These are phyloP conservation scores for Amaranthus cruentus DNA, from an alignment of 148 eudicot species.

Conservation along the genomic window DNA sequence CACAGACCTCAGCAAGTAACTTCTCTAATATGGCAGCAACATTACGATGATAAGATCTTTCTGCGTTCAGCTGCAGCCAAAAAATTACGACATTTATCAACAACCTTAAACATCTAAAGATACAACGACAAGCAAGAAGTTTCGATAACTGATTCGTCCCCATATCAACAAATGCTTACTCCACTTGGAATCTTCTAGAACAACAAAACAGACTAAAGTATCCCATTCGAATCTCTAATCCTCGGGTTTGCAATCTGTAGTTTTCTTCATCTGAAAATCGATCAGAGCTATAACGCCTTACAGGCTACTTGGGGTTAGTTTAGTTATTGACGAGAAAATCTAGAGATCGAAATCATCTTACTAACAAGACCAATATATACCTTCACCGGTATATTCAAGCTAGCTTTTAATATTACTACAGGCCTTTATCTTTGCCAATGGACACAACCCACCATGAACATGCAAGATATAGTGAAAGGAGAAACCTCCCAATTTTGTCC, in stretches of 20 bases:
- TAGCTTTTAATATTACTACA: background rate
- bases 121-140: background rate
- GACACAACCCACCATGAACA: background rate
- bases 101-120: background rate
- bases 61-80: slow-evolving; percentile 60
- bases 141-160: background rate
- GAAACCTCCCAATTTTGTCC: background rate
- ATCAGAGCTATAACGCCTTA: background rate
- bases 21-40: slow-evolving; percentile 53
- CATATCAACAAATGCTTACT: background rate
- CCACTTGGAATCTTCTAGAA: background rate
- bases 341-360: too few relatives aligned
- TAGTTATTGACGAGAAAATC: background rate
- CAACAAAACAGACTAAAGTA: too few relatives aligned
- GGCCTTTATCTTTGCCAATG: background rate
- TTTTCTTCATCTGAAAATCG: background rate
- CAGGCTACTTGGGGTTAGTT: background rate
- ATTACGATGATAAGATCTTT: slow-evolving; percentile 64
- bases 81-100: background rate
- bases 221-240: background rate
- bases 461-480: background rate
- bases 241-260: background rate
- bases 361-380: background rate
- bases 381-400: background rate
- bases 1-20: slow-evolving; percentile 56